Evolutionary conservation across 2,329 filamentous ascomycete species (phyloP), one percentile per base, ranked within the genome.

Genomic region (Xylaria arbuscula): DNA sequence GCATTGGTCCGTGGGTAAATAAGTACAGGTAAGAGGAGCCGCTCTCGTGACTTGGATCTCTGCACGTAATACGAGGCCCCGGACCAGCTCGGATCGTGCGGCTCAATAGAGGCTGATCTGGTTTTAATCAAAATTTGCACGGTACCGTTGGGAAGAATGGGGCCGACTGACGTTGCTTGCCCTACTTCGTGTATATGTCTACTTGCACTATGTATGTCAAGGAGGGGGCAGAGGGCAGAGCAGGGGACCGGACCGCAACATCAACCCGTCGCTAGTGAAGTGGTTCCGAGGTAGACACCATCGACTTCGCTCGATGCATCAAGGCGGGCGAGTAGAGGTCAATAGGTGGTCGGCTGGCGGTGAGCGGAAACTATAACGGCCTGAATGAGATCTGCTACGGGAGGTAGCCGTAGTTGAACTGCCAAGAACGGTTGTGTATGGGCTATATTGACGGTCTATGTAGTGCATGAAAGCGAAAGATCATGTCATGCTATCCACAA

Each of bases 71-170:
- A 28, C 15, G 22, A 56, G 28, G 47, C 45, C 17, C 34, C 40
- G 34, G 42, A 19, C 48, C 5, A 60, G 50, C 56, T 53, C 50
- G 34, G 56, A 45, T 22, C 42, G 15, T 68, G 66, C 51, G 66
- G 66, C 66, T 64, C 51, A 64, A 61, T 24, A 45, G 38, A 66
- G 60, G 55, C 59, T 60, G 34, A n/a, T 32, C 54, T 67, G 40
- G 17, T 19, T 56, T 36, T 40, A 40, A 45, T 62, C 48, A 55
- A 66, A 67, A 64, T 2, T 50, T 51, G 19, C 19, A 19, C 36
- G 36, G 24, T 24, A 36, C n/a, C 24, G 22, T 32, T 28, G 19
- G 47, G 13, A 36, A 58, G 24, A 38, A 42, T 32, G 34, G 15
- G 45, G 48, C 19, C 22, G 17, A 34, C 28, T 17, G 28, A 10